phyloP scores from a whole-genome alignment of 345 rosid genomes.

The Lagerstroemia speciosa region DNA sequence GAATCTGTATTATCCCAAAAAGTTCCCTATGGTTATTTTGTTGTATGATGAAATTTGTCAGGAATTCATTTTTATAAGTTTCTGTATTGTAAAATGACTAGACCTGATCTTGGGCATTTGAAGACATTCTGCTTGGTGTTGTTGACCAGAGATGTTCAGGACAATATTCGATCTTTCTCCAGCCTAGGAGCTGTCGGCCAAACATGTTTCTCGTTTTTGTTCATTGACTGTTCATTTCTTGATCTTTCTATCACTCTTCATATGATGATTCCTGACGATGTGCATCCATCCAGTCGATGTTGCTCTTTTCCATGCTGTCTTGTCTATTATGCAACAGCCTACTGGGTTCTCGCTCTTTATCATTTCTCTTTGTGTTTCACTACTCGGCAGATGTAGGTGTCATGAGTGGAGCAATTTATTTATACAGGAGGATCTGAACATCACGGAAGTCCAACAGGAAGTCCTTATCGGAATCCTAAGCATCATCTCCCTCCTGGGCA shows the following conservation, averaged over 20 bases:
- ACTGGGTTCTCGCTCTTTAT: neutral
- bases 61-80: too few relatives aligned
- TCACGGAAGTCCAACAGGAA: slow-evolving; percentile 44
- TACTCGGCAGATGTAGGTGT: slow-evolving; percentile 52
- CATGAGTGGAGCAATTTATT: slow-evolving; percentile 62
- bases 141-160: too few relatives aligned
- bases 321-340: neutral
- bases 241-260: neutral
- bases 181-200: too few relatives aligned
- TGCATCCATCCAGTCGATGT: neutral
- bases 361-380: neutral
- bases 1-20: neutral
- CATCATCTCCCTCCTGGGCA: slow-evolving; percentile 49
- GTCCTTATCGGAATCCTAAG: slow-evolving; percentile 50
- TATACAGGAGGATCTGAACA: slow-evolving; percentile 43
- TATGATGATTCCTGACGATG: neutral
- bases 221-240: neutral
- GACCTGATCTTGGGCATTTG: too few relatives aligned
- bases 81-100: too few relatives aligned
- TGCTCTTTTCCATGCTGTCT: neutral
- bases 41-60: too few relatives aligned
- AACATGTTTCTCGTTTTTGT: too few relatives aligned
- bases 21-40: too few relatives aligned
- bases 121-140: too few relatives aligned
- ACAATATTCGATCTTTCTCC: too few relatives aligned